Evolutionary conservation across 768 basidiomycete species (phyloP), one percentile per base, ranked within the genome.

Genomic region (Phaffia australis): DNA sequence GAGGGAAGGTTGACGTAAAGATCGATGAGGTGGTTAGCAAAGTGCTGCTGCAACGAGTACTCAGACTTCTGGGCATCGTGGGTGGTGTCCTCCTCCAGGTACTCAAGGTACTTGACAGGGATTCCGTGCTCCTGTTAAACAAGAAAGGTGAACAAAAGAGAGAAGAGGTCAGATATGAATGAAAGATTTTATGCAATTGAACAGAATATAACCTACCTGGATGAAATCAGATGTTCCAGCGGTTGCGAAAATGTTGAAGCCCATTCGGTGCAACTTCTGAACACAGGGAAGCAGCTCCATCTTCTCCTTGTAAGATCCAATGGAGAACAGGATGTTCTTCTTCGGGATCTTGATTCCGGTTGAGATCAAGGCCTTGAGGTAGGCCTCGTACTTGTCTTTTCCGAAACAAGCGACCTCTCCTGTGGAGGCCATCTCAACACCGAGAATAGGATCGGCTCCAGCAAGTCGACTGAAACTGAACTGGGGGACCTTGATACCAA

Each of bases 1-100:
- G 94, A 97, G 1, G 95, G 95, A 71, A 99, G 80, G 77, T 99
- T 99, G 84, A 99, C 94, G 77, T 97, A 99, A 85, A 98, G 88
- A 78, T 99, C 95, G 75, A 99, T 99, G 72, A 95, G 80, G 77
- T 93, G 92, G 77, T 94, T 94, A 65, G 74, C 76, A 69, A 99
- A 79, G 79, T 99, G 95, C 76, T 95, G 91, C 4, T 89, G 92
- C 66, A 99, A 80, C 0, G 95, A 98, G 76, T 97, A 99, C 75
- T 98, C 95, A 3, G 90, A 89, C 77, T 99, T 99, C 76, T 93
- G 89, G 70, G 85, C 78, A 76, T 85, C 85, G 49, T 80, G 79
- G 27, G 75, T 75, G 64, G 88, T 89, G 16, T 76, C 76, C 42
- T 76, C 75, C 3, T 83, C 84, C 46, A 97, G 81, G 3, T 87